A percentile compares a stretch with the other conserved stretches of the same genome.
phyloP scores from a whole-genome alignment of 202 grass and related monocot species.

The Thinopyrum obtusiflorum region DNA sequence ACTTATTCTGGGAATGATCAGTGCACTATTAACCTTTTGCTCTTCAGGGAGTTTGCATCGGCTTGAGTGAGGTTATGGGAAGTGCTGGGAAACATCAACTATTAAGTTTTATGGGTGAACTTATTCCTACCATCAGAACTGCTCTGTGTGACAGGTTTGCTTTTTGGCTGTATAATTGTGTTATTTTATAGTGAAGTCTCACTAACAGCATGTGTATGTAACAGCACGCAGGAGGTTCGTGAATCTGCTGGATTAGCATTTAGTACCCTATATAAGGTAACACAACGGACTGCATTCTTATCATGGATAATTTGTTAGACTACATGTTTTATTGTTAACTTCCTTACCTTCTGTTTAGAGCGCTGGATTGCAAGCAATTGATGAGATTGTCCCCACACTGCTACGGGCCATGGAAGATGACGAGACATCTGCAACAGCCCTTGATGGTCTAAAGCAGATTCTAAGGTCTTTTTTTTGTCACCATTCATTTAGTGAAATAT shows the following conservation, averaged over 20 bases:
- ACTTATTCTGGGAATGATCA: background rate
- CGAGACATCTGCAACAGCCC: constrained; percentile 84
- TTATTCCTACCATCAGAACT: constrained; percentile 96
- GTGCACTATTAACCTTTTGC: constrained; percentile 10
- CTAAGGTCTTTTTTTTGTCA: constrained; percentile 59
- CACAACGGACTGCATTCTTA: background rate
- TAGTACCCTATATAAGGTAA: constrained; percentile 98
- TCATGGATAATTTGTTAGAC: constrained; percentile 19
- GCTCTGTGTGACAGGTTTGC: constrained; percentile 97
- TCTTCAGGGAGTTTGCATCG: constrained; percentile 94
- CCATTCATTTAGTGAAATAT: constrained; percentile 16
- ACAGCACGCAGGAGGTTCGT: constrained; percentile 85
- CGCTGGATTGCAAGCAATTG: constrained; percentile 97
- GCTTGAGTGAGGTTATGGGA: constrained; percentile 98
- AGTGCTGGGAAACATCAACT: constrained; percentile 93
- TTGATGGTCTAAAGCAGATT: constrained; percentile 99
- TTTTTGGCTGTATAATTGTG: constrained; percentile 23
- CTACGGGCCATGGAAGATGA: constrained; percentile 88
- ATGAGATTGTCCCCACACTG: constrained; percentile 97
- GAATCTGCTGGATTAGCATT: constrained; percentile 98
- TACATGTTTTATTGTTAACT: constrained; percentile 15
- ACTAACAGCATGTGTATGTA: constrained; percentile 28
- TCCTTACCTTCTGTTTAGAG: constrained; percentile 54
- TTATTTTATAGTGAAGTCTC: constrained; percentile 21
- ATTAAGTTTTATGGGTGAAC: constrained; percentile 88